Conservation (phyloP, 768 basidiomycete species). For the Boletus speciosus region DNA sequence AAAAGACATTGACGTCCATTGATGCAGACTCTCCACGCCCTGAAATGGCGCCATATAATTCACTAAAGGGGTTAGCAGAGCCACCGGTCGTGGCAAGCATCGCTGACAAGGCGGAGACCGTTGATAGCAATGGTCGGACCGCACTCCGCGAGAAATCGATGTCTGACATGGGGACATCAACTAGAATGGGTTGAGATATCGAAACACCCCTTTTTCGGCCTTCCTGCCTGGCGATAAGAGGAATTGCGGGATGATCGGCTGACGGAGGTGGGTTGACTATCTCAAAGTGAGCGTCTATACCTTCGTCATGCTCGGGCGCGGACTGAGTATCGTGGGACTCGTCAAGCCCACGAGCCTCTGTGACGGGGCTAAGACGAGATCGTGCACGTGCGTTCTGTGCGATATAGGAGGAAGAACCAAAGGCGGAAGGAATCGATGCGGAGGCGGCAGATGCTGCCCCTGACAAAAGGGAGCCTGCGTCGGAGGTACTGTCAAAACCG, state of each 20-base stretch:
- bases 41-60: constrained; percentile 82
- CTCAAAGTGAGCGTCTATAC: constrained; percentile 49
- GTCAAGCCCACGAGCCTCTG: constrained; percentile 45
- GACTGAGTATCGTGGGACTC: constrained; percentile 25
- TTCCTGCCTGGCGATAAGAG: constrained; percentile 21
- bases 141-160: constrained; percentile 52
- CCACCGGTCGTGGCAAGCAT: constrained; percentile 67
- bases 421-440: constrained; percentile 51
- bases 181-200: constrained; percentile 21
- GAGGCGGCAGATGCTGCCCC: constrained; percentile 48
- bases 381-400: constrained; percentile 36
- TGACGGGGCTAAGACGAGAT: constrained; percentile 60
- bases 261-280: constrained; percentile 46
- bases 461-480: constrained; percentile 58
- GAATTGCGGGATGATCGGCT: constrained; percentile 16
- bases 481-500: constrained; percentile 61
- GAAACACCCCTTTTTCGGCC: constrained; percentile 30
- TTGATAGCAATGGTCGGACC: constrained; percentile 41
- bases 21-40: constrained; percentile 67
- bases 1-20: constrained; percentile 72
- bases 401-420: constrained; percentile 46
- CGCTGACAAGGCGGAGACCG: constrained; percentile 64
- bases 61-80: constrained; percentile 79
- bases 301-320: constrained; percentile 20
- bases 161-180: constrained; percentile 14